These are phyloP conservation scores for Physaria fendleri DNA, from an alignment of 345 rosid species.

Conservation along the genomic window DNA sequence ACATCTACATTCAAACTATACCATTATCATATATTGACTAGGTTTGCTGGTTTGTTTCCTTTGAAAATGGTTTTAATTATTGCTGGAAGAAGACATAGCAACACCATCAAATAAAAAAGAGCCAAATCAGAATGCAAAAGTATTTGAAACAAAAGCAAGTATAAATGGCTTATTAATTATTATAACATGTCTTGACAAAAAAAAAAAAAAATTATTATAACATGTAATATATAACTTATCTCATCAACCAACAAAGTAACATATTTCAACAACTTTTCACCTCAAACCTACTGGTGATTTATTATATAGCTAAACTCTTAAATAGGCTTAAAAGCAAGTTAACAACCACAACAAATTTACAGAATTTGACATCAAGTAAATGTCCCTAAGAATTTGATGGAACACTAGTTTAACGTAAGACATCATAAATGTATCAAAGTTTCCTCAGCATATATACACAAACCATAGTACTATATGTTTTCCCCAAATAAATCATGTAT, in stretches of 20 bases:
- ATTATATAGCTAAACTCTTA: slow-evolving; percentile 7
- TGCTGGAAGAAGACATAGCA: neutral
- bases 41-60: neutral
- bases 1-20: neutral
- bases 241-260: neutral
- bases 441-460: neutral
- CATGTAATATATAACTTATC: too few species aligned
- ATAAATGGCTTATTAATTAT: neutral
- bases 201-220: too few species aligned
- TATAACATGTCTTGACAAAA: too few species aligned
- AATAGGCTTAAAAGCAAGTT: slow-evolving; percentile 12
- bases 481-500: neutral
- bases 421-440: neutral
- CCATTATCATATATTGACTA: neutral
- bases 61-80: neutral
- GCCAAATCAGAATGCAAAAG: neutral
- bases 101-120: neutral
- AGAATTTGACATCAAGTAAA: neutral
- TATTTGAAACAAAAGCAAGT: neutral
- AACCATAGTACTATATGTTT: neutral
- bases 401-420: neutral
- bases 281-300: slow-evolving; percentile 17
- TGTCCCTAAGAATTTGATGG: neutral
- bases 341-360: slow-evolving; percentile 2
- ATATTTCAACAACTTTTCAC: slow-evolving; percentile 18